These are phyloP conservation scores for Auricularia auricula-judae DNA, from an alignment of 768 basidiomycete genomes.

Conservation along the genomic window DNA sequence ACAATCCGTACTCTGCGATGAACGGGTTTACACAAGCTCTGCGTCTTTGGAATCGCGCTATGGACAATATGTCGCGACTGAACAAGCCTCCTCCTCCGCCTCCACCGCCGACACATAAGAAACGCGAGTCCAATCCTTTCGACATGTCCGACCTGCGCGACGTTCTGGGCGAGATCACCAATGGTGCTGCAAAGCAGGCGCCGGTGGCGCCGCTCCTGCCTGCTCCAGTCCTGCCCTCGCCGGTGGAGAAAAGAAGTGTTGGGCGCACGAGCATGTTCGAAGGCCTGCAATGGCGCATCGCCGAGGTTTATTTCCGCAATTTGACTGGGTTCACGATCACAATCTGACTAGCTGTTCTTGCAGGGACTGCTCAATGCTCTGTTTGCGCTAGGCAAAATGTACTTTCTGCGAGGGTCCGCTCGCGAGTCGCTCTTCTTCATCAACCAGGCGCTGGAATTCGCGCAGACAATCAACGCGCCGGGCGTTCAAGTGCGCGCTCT, in stretches of 20 bases:
- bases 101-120: conserved; percentile 11
- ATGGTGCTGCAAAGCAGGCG: not conserved
- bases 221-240: conserved; percentile 10
- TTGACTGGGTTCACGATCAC: too few species aligned
- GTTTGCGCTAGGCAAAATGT: conserved; percentile 52
- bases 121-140: conserved; percentile 48
- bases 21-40: conserved; percentile 55
- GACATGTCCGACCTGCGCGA: conserved; percentile 27
- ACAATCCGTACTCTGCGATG: conserved; percentile 47
- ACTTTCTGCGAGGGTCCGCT: conserved; percentile 65
- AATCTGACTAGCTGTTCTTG: not conserved
- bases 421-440: conserved; percentile 81
- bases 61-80: conserved; percentile 55
- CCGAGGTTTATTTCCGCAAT: conserved; percentile 26
- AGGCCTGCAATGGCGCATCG: conserved; percentile 64
- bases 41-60: conserved; percentile 71
- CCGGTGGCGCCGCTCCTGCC: not conserved
- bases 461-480: conserved; percentile 54
- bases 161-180: conserved; percentile 10
- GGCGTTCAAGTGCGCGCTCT: conserved; percentile 55
- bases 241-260: conserved; percentile 16
- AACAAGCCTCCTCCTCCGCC: conserved; percentile 24
- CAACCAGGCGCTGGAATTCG: conserved; percentile 64
- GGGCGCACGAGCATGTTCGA: conserved; percentile 30
- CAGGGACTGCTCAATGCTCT: conserved; percentile 52